Conservation (phyloP, 208 protist genomes). For the Zelonia costaricensis region DNA sequence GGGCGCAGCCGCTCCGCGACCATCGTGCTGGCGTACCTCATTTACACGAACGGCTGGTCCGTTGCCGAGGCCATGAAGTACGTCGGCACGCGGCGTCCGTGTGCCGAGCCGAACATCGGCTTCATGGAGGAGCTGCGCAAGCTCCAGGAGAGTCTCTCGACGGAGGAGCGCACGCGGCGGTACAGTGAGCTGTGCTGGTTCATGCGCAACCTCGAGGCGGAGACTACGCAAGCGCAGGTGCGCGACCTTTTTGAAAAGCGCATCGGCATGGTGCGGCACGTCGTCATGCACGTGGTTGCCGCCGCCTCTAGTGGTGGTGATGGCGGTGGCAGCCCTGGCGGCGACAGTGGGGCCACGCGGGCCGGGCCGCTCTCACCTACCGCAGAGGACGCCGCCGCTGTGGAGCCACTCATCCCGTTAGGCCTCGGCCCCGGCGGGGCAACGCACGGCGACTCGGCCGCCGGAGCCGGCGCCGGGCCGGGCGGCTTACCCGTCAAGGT, state of each 20-base stretch:
- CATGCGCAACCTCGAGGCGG: slow-evolving; percentile 44
- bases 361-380: background rate
- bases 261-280: slow-evolving; percentile 69
- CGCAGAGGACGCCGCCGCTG: background rate
- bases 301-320: background rate
- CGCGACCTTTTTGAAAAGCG: slow-evolving; percentile 64
- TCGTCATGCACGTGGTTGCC: slow-evolving; percentile 42
- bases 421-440: background rate
- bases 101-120: slow-evolving; percentile 78
- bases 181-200: slow-evolving; percentile 59
- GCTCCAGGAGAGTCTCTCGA: slow-evolving; percentile 62
- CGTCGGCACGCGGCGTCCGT: slow-evolving; percentile 50
- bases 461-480: background rate
- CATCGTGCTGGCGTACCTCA: slow-evolving; percentile 85
- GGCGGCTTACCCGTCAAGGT: slow-evolving; percentile 2
- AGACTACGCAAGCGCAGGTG: slow-evolving; percentile 37
- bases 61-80: slow-evolving; percentile 83
- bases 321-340: background rate
- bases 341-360: background rate
- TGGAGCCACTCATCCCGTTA: background rate
- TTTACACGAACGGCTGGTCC: slow-evolving; percentile 81
- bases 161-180: slow-evolving; percentile 44
- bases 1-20: slow-evolving; percentile 83
- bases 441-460: background rate
- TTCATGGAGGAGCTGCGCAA: slow-evolving; percentile 77